Evolutionary conservation across 257 asterid genomes (phyloP).

Genomic region (Cruciata laevipes): DNA sequence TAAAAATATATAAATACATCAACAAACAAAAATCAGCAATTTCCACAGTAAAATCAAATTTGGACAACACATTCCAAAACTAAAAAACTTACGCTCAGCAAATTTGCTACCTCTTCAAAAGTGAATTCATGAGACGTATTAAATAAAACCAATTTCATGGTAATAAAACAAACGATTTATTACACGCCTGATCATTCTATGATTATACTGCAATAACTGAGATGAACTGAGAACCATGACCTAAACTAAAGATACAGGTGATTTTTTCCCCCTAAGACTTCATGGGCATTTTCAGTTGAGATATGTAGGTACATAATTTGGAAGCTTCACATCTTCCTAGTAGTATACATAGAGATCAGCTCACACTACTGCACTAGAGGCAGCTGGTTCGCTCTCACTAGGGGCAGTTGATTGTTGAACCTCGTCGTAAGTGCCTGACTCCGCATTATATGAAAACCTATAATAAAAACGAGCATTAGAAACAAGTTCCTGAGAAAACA

Average conservation of each 20-base stretch:
- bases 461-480: background rate
- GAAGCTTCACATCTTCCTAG: too few relatives aligned
- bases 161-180: background rate
- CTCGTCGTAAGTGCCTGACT: constrained; percentile 59
- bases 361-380: constrained; percentile 3
- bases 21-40: too few relatives aligned
- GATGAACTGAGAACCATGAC: background rate
- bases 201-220: background rate
- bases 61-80: too few relatives aligned
- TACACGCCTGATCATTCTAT: background rate
- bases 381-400: constrained; percentile 8
- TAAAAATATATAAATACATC: too few relatives aligned
- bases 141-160: too few relatives aligned
- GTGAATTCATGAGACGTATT: too few relatives aligned
- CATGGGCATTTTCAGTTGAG: too few relatives aligned
- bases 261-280: background rate
- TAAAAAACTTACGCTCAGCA: too few relatives aligned
- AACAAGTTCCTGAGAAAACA: background rate
- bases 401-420: constrained; percentile 28
- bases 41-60: too few relatives aligned
- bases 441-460: constrained; percentile 75
- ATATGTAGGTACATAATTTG: too few relatives aligned
- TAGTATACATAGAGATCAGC: too few relatives aligned
- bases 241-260: background rate
- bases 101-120: too few relatives aligned